phyloP scores from a whole-genome alignment of 441 rosid genomes.

The Flueggea neowawraea region DNA sequence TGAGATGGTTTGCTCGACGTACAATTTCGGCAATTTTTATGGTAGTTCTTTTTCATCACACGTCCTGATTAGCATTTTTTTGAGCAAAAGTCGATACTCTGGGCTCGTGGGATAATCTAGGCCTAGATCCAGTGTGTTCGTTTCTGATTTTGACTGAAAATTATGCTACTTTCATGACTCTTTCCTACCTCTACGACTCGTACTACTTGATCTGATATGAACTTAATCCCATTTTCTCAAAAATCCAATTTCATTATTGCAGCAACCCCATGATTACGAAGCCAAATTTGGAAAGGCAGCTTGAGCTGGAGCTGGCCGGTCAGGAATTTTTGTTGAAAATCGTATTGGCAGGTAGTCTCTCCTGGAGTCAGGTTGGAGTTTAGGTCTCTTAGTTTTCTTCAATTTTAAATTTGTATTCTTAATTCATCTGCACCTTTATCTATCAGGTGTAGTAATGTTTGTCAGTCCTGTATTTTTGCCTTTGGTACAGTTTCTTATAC shows the following conservation, averaged over 20 bases:
- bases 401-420: too few species aligned
- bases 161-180: neutral
- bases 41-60: slow-evolving; percentile 37
- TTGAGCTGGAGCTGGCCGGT: neutral
- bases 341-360: too few species aligned
- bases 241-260: slow-evolving; percentile 17
- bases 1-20: slow-evolving; percentile 93
- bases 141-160: neutral
- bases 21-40: slow-evolving; percentile 73
- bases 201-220: neutral
- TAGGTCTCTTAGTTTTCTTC: too few species aligned
- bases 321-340: neutral
- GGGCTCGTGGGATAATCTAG: too few species aligned
- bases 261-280: slow-evolving; percentile 72
- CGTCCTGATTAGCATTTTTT: neutral
- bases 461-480: too few species aligned
- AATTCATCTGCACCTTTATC: too few species aligned
- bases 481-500: too few species aligned
- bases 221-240: neutral
- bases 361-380: too few species aligned
- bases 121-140: too few species aligned
- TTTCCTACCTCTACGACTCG: too few species aligned
- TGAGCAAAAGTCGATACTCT: neutral
- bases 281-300: slow-evolving; percentile 36
- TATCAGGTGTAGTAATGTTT: too few species aligned